phyloP scores from a whole-genome alignment of 2,329 filamentous ascomycete genomes.

The Curvularia sp. region DNA sequence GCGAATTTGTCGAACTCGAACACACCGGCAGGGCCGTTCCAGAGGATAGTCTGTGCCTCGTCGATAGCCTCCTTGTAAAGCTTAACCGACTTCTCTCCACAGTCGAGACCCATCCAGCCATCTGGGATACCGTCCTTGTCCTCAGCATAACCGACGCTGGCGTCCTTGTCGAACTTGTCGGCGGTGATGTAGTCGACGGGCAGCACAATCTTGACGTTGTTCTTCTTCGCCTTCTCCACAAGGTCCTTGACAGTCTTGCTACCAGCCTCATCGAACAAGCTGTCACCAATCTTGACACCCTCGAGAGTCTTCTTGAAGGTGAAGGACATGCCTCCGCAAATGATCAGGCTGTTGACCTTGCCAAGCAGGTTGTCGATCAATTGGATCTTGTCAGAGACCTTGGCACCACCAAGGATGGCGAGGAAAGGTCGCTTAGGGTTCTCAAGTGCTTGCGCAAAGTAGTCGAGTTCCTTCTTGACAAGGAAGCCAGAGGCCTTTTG shows the following conservation, averaged over 20 bases:
- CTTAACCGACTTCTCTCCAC: conserved; percentile 85
- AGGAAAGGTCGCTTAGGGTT: conserved; percentile 93
- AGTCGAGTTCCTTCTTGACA: conserved; percentile 99
- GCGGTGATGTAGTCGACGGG: conserved; percentile 95
- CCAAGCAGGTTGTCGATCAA: conserved; percentile 98
- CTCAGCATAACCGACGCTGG: conserved; percentile 79
- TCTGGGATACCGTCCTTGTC: conserved; percentile 91
- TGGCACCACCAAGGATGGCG: conserved; percentile 96
- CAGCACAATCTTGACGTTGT: conserved; percentile 93
- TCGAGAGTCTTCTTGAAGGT: conserved; percentile 99
- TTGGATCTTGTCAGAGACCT: conserved; percentile 99
- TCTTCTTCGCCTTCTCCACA: conserved; percentile 93
- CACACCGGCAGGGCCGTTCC: conserved; percentile 97
- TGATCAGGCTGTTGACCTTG: conserved; percentile 96
- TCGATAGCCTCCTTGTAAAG: conserved; percentile 87
- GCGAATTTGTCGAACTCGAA: conserved; percentile 98
- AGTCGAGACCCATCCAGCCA: conserved; percentile 98
- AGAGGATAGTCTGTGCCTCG: conserved; percentile 93
- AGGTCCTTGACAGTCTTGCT: conserved; percentile 88
- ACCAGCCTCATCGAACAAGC: conserved; percentile 90
- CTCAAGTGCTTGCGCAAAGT: conserved; percentile 97
- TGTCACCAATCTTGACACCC: conserved; percentile 86
- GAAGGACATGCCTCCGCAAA: conserved; percentile 98
- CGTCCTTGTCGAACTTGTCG: conserved; percentile 90
- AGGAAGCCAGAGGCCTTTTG: conserved; percentile 98